A percentile compares a stretch with the other conserved stretches of the same genome.
Evolutionary conservation across 2,329 filamentous ascomycete genomes (phyloP).

Genomic region (Septoria linicola): DNA sequence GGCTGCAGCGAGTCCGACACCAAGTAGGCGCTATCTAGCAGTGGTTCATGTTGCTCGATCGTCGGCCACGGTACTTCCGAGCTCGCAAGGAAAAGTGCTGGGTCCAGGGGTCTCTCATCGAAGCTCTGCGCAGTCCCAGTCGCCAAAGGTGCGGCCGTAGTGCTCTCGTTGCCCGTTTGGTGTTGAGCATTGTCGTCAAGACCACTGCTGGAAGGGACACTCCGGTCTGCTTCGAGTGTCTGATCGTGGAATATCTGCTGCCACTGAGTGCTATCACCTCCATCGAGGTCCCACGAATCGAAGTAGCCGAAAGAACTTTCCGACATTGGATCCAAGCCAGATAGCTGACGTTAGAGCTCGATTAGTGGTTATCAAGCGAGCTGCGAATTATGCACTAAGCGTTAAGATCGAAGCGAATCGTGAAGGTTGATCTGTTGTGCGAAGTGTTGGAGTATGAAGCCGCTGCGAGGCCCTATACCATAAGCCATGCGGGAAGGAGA

Average conservation of each 20-base stretch:
- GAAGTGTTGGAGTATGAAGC: not conserved
- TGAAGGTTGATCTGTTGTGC: not conserved
- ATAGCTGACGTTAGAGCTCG: not conserved
- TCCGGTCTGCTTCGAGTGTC: not conserved
- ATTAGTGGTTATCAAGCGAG: conserved; percentile 1
- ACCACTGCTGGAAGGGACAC: not conserved
- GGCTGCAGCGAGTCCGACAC: not conserved
- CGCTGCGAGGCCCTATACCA: not conserved
- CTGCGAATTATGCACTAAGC: not conserved
- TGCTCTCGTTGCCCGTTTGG: not conserved
- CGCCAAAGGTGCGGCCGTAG: conserved; percentile 5
- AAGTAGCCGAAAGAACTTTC: conserved; percentile 1
- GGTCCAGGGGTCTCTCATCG: conserved; percentile 1
- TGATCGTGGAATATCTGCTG: conserved; percentile 8
- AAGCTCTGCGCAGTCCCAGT: conserved; percentile 1
- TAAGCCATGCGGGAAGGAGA: not conserved
- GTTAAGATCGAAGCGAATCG: not conserved
- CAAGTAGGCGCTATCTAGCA: not conserved
- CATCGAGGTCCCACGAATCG: conserved; percentile 1
- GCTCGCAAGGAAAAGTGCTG: conserved; percentile 2
- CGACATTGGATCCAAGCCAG: not conserved
- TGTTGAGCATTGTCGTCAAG: not conserved
- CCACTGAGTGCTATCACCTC: conserved; percentile 3
- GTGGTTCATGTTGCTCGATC: conserved; percentile 8
- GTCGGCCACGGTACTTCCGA: conserved; percentile 1